Conservation (phyloP, 352 stramenopile genomes). For the Phytophthora macrochlamydospora region DNA sequence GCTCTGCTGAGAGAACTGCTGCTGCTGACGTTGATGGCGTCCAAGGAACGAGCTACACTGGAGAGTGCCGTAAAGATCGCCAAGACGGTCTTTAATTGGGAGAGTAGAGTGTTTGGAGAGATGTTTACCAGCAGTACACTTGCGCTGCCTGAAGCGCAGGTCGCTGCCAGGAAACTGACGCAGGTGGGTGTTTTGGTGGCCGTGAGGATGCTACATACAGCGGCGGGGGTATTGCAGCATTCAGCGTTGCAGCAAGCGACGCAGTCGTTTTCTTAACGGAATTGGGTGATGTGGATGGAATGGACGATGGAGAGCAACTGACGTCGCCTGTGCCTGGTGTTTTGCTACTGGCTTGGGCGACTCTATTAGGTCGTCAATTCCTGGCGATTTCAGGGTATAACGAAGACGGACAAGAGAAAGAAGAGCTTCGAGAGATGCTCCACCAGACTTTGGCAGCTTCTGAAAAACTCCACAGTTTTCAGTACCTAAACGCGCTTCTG, state of each 20-base stretch:
- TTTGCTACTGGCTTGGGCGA: constrained; percentile 57
- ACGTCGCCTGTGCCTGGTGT: constrained; percentile 43
- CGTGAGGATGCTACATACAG: constrained; percentile 39
- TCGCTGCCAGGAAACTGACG: constrained; percentile 22
- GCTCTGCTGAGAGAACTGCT: constrained; percentile 62
- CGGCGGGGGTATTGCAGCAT: constrained; percentile 20
- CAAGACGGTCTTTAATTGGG: constrained; percentile 44
- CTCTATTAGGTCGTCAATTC: constrained; percentile 57
- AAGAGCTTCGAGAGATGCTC: constrained; percentile 43
- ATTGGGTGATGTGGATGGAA: constrained; percentile 9
- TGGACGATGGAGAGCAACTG: constrained; percentile 10
- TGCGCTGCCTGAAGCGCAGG: constrained; percentile 22
- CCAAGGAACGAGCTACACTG: constrained; percentile 44
- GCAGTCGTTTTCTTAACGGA: constrained; percentile 40
- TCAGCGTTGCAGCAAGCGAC: constrained; percentile 24
- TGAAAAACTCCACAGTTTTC: constrained; percentile 55
- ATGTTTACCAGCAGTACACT: constrained; percentile 34
- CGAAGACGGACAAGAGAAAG: constrained; percentile 12
- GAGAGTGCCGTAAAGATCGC: constrained; percentile 36
- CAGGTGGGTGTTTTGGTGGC: constrained; percentile 45
- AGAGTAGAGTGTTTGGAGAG: constrained; percentile 34
- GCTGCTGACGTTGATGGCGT: constrained; percentile 50
- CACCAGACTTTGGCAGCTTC: constrained; percentile 47
- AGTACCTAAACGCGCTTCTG: constrained; percentile 58
- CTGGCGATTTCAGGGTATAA: constrained; percentile 16